These are phyloP conservation scores for Geotrichum citri-aurantii DNA, from an alignment of 1,139 yeast species.

Conservation along the genomic window DNA sequence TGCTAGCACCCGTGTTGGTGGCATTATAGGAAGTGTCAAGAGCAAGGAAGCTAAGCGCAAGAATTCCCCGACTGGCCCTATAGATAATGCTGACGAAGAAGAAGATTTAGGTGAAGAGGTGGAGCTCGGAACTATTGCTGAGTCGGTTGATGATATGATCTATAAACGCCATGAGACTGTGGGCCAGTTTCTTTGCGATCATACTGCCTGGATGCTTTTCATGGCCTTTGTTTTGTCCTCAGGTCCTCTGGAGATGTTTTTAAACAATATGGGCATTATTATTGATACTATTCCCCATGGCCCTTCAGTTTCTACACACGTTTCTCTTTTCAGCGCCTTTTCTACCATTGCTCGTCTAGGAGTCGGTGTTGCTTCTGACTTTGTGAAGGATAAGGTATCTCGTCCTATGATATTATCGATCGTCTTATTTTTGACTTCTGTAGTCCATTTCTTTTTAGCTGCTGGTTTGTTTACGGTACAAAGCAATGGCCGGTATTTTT, in stretches of 20 bases:
- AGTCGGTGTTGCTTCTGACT: constrained; percentile 64
- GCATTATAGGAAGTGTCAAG: constrained; percentile 19
- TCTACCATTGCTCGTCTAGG: constrained; percentile 61
- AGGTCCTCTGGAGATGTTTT: constrained; percentile 85
- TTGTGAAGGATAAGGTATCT: constrained; percentile 27
- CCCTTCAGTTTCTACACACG: constrained; percentile 43
- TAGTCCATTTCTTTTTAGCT: constrained; percentile 29
- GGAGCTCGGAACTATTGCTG: constrained; percentile 1
- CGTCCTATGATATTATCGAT: constrained; percentile 31
- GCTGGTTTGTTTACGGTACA: constrained; percentile 39
- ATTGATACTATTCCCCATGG: constrained; percentile 30
- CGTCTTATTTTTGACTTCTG: constrained; percentile 26
- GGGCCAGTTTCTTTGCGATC: constrained; percentile 50
- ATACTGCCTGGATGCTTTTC: constrained; percentile 60
- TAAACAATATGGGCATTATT: constrained; percentile 75
- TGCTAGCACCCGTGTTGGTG: constrained; percentile 20
- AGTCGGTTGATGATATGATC: constrained; percentile 7
- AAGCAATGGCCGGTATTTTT: constrained; percentile 29
- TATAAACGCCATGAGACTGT: constrained; percentile 15
- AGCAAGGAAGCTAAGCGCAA: constrained; percentile 18
- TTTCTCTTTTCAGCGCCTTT: constrained; percentile 49
- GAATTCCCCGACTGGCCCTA: background rate
- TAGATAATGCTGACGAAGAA: background rate
- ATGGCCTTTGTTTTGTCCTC: constrained; percentile 59
- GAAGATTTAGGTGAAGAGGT: background rate